Evolutionary conservation across 225 moss, liverwort and hornwort genomes (phyloP), one percentile per base, ranked within the genome.

Genomic region (Bryum argenteum): DNA sequence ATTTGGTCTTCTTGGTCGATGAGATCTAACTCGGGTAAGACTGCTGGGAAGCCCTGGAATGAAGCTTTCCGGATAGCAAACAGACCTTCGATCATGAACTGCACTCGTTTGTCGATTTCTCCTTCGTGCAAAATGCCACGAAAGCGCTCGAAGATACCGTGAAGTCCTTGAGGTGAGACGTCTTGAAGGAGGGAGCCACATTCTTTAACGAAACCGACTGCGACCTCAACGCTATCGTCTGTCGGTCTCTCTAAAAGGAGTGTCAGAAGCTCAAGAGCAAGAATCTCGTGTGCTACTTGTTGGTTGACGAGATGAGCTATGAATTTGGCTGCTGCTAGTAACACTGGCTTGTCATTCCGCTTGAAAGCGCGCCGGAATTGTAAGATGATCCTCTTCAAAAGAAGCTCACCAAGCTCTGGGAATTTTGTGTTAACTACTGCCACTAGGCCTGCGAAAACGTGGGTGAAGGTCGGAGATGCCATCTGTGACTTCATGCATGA

Each of bases 401-500:
- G 79, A 10, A 95, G 76, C 53, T 92, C 94, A 24, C 92, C 92
- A 8, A 95, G 89, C 73, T 92, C 94, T 0, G 92, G 94, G 67
- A 95, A 95, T 78, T 95, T 95, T 16, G 95, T 95, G 69, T 95
- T 95, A 2, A 95, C 89, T 17, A 92, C 91, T 7, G 90, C 95
- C 14, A 90, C 92, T 55, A 92, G 51, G 17, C 86, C 89, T 13
- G 94, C 92, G 80, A 95, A 95, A 15, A 95, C 83, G 58, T 95
- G 94, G 2, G 94, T 95, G 72, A 95, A 95, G 47, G 90, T 83
- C 16, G 95, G 90, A 66, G 95, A 95, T 33, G 95, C 95, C 92
- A 95, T 92, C 66, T 95, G 95, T 0, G 95, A 95, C 40, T 95
- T 95, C 92, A 92, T 95, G 82, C 95, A 95, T 5, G 95, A 95